Percentiles rank a stretch among this genome's conserved stretches.
phyloP scores from a whole-genome alignment of 371 early-diverging fungal species.

The Lichtheimia ornata region DNA sequence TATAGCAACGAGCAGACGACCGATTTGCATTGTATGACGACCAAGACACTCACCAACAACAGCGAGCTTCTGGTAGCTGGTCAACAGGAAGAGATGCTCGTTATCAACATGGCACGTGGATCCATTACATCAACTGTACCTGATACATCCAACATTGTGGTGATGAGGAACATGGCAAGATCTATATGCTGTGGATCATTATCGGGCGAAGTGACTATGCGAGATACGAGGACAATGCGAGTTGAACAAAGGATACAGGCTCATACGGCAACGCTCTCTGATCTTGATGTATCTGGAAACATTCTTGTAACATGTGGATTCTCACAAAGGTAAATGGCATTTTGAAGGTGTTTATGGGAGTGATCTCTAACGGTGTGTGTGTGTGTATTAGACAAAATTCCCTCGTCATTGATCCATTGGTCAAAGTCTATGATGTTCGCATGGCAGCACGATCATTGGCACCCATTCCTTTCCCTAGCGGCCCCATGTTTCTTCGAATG shows the following conservation, averaged over 20 bases:
- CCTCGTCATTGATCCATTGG: slow-evolving; percentile 72
- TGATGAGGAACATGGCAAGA: slow-evolving; percentile 66
- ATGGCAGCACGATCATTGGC: slow-evolving; percentile 67
- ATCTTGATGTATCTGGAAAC: slow-evolving; percentile 77
- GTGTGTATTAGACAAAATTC: slow-evolving; percentile 50
- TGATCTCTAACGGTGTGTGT: not conserved
- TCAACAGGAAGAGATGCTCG: slow-evolving; percentile 61
- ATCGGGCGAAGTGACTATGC: slow-evolving; percentile 65
- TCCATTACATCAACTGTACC: slow-evolving; percentile 48
- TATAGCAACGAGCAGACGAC: slow-evolving; percentile 55
- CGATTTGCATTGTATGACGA: slow-evolving; percentile 71
- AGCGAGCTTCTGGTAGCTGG: slow-evolving; percentile 72
- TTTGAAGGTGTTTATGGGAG: not conserved
- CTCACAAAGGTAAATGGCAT: slow-evolving; percentile 54
- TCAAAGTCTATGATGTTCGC: slow-evolving; percentile 85
- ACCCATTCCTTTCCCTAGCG: slow-evolving; percentile 73
- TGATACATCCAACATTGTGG: slow-evolving; percentile 62
- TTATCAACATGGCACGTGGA: slow-evolving; percentile 72
- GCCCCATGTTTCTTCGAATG: slow-evolving; percentile 72
- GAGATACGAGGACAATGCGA: slow-evolving; percentile 70
- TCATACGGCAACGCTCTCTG: slow-evolving; percentile 76
- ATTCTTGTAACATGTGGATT: slow-evolving; percentile 79
- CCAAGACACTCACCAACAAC: slow-evolving; percentile 56
- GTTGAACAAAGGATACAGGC: slow-evolving; percentile 74
- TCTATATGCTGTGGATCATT: slow-evolving; percentile 72